Evolutionary conservation across 164 flowering plant genomes (phyloP), one percentile per base, ranked within the genome.

Genomic region (Brasenia schreberi): DNA sequence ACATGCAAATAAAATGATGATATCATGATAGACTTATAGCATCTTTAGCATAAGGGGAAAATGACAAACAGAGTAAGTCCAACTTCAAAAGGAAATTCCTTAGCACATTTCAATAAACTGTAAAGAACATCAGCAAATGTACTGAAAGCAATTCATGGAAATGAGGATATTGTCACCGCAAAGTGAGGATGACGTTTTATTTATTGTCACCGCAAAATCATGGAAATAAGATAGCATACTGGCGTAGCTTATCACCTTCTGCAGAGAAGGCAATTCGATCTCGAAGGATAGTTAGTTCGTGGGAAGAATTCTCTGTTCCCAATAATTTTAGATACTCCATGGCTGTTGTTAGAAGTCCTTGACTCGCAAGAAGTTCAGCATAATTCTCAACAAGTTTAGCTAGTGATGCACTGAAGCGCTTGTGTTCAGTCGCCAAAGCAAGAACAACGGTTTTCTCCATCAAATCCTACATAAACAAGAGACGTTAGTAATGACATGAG

Each of bases 361-460:
- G 99, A 72, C 97, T 89, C 43, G 96, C 96, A 68, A 92, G 81
- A 69, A 93, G 87, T 79, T 93, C 98, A 71, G 91, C 89, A 81
- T 93, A 93, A 67, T 85, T 93, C 83, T 93, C 97, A 74, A 90
- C 86, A 72, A 93, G 95, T 77, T 84, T 93, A 71, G 83, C 86
- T 66, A 93, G 66, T 64, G 89, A 81, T 67, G 88, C 81, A 72
- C 97, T 90, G 66, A 90, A 89, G 67, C 70, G 79, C 72, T 89
- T 93, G 73, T 90, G 96, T 58, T 92, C 97, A 72, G 87, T 81
- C 59, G 97, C 97, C 78, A 90, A 76, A 63, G 92, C 96, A 73
- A 95, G 84, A 63, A 92, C 88, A 60, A 92, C 84, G 44, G 96
- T 92, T 81, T 95, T 95, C 73, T 95, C 99, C 99, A 95, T 90